These are phyloP conservation scores for Colletotrichum sp. DNA, from an alignment of 2,329 filamentous ascomycete species.

Conservation along the genomic window DNA sequence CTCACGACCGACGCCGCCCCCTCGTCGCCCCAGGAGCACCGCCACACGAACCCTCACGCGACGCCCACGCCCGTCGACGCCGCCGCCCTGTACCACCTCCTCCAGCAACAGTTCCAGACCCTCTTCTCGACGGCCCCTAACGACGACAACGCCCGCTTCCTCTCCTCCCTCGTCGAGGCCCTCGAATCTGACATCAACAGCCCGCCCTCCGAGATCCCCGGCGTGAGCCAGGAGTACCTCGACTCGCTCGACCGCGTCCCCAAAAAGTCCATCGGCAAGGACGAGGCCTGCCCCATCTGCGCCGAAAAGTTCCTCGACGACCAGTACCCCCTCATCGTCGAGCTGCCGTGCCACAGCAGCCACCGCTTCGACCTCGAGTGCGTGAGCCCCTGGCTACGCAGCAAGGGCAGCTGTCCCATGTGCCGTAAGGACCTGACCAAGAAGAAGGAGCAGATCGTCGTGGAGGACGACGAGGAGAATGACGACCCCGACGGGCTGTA, in stretches of 20 bases:
- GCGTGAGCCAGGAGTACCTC: slow-evolving; percentile 64
- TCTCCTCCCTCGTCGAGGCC: slow-evolving; percentile 50
- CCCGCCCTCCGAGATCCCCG: slow-evolving; percentile 56
- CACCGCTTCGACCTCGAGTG: slow-evolving; percentile 72
- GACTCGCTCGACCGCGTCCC: slow-evolving; percentile 64
- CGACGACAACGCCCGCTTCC: slow-evolving; percentile 52
- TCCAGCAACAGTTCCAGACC: slow-evolving; percentile 63
- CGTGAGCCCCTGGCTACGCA: slow-evolving; percentile 67
- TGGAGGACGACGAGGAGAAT: slow-evolving; percentile 55
- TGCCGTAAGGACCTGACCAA: slow-evolving; percentile 65
- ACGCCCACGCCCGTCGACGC: slow-evolving; percentile 65
- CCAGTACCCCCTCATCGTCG: slow-evolving; percentile 65
- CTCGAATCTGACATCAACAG: slow-evolving; percentile 57
- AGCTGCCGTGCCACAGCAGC: slow-evolving; percentile 63
- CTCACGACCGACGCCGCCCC: slow-evolving; percentile 41
- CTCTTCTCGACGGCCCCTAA: slow-evolving; percentile 55
- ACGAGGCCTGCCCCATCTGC: slow-evolving; percentile 67
- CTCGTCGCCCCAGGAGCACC: slow-evolving; percentile 13
- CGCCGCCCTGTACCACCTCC: slow-evolving; percentile 60
- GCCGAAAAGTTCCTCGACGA: slow-evolving; percentile 67
- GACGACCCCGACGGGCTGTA: slow-evolving; percentile 58
- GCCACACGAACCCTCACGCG: slow-evolving; percentile 58
- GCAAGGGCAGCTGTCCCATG: slow-evolving; percentile 69
- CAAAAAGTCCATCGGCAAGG: slow-evolving; percentile 51
- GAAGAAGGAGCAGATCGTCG: slow-evolving; percentile 52